Base-by-base conservation (phyloP, 2,329 filamentous ascomycete species). In the Paecilomyces sp. region DNA sequence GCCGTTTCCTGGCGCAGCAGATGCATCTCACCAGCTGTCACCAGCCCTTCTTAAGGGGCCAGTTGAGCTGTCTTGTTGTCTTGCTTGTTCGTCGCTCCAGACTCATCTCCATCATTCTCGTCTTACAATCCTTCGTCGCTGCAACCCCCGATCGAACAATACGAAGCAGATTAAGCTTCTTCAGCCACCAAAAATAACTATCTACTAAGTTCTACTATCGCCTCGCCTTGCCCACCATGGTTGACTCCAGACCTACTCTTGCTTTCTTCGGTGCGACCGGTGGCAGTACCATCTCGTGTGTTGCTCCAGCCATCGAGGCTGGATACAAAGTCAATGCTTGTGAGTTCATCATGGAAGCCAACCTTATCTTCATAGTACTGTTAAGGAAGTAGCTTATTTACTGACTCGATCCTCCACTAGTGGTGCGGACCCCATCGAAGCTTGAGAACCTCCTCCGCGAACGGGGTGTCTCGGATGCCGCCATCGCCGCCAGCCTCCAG, bases 191-290 rank as follows among this genome's bases (percentile, higher is more conserved):
- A 13, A 53, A 30, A 53, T 15, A 15, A 8, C 18, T 53, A 15
- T 28, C 6, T 28, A n/a, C 47, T 18, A 51, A 9, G 15, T 5
- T 9, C 8, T 24, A 51, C 3, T 13, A 18, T 51, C 25, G 6
- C 25, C 50, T 53, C 51, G 18, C 41, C n/a, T 47, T 6, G 18
- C 28, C 52, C 52, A 36, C 30, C 13, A 55, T 55, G 54, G 28
- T 11, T n/a, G n/a, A 15, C 54, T 18, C 12, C 7, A 68, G 58
- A 61, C 68, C 61, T 54, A 77, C 74, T 28, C 65, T 82, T 57
- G 78, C 79, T 36, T 82, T 83, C 70, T 77, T 83, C 62, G 82
- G 81, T 52, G 79, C 80, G 18, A 83, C 81, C 22, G 79, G 79
- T 58, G 82, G 80, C 55, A 77, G 76, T 61, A 73, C 75, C 41